Evolutionary conservation across 1,284 basidiomycete species (phyloP).

Genomic region (Flammula alnicola): DNA sequence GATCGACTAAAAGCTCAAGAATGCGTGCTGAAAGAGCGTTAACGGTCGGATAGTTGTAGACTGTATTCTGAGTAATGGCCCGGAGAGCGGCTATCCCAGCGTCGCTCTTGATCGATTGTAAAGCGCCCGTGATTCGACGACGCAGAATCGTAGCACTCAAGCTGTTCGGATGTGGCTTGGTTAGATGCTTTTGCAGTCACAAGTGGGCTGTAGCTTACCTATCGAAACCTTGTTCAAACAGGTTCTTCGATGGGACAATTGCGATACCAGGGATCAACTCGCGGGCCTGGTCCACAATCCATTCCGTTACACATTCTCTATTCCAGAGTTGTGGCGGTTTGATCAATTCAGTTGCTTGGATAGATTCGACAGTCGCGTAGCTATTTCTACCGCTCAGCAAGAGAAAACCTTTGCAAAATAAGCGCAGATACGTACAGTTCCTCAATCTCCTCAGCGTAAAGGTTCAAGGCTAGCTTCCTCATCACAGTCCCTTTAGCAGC

Average conservation of each 20-base stretch:
- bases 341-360: slow-evolving; percentile 16
- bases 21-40: background rate
- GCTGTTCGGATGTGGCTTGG: slow-evolving; percentile 22
- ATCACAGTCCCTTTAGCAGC: slow-evolving; percentile 40
- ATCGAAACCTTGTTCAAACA: slow-evolving; percentile 44
- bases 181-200: background rate
- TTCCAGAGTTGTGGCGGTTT: slow-evolving; percentile 32
- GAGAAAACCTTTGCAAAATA: background rate
- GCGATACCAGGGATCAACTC: slow-evolving; percentile 23
- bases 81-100: slow-evolving; percentile 1
- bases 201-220: slow-evolving; percentile 28
- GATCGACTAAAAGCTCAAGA: background rate
- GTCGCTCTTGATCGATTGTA: slow-evolving; percentile 37
- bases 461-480: slow-evolving; percentile 34
- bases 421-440: slow-evolving; percentile 29
- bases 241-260: slow-evolving; percentile 27
- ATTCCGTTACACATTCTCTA: slow-evolving; percentile 22
- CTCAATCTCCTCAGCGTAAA: slow-evolving; percentile 39
- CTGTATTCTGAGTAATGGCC: background rate
- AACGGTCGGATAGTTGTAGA: slow-evolving; percentile 2
- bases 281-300: slow-evolving; percentile 32
- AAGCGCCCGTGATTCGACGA: slow-evolving; percentile 29
- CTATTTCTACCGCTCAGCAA: background rate
- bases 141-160: slow-evolving; percentile 38
- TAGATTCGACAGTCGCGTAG: slow-evolving; percentile 26